These are phyloP conservation scores for Calvatia gigantea DNA, from an alignment of 768 basidiomycete genomes.

Conservation along the genomic window DNA sequence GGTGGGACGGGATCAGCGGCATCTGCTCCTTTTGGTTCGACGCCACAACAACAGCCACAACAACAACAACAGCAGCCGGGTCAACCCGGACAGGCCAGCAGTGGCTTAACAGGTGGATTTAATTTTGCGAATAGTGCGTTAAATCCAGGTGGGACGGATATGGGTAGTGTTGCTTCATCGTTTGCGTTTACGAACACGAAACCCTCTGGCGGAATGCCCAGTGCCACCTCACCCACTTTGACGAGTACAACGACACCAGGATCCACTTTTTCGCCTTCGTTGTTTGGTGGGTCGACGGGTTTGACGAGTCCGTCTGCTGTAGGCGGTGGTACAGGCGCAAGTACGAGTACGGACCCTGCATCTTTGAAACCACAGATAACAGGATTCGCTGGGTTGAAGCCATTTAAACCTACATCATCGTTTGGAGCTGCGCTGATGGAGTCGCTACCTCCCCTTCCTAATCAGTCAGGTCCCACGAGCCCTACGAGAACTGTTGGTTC, in stretches of 20 bases:
- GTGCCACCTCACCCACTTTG: slow-evolving; percentile 19
- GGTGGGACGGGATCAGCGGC: slow-evolving; percentile 17
- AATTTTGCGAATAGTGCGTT: slow-evolving; percentile 38
- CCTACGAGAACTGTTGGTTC: slow-evolving; percentile 39
- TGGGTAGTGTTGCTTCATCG: slow-evolving; percentile 71
- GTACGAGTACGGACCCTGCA: slow-evolving; percentile 10
- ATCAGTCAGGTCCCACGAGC: slow-evolving; percentile 44
- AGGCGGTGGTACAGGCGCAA: not conserved
- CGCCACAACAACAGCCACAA: slow-evolving; percentile 26
- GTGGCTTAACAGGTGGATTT: slow-evolving; percentile 27
- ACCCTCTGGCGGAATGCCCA: slow-evolving; percentile 15
- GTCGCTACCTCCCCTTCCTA: slow-evolving; percentile 70
- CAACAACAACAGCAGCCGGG: too few relatives aligned
- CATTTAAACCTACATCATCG: slow-evolving; percentile 79
- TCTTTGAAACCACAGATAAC: slow-evolving; percentile 44
- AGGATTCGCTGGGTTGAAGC: slow-evolving; percentile 61
- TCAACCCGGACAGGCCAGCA: slow-evolving; percentile 18
- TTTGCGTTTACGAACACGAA: slow-evolving; percentile 47
- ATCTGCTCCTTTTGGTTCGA: slow-evolving; percentile 15
- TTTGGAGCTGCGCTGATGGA: slow-evolving; percentile 78
- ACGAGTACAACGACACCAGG: slow-evolving; percentile 36
- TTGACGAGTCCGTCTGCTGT: slow-evolving; percentile 20
- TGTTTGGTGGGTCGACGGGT: slow-evolving; percentile 37
- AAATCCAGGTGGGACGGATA: slow-evolving; percentile 46
- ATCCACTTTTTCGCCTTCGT: slow-evolving; percentile 44